Evolutionary conservation across 2,329 filamentous ascomycete genomes (phyloP).

Genomic region (Aspergillus pseudonomiae): DNA sequence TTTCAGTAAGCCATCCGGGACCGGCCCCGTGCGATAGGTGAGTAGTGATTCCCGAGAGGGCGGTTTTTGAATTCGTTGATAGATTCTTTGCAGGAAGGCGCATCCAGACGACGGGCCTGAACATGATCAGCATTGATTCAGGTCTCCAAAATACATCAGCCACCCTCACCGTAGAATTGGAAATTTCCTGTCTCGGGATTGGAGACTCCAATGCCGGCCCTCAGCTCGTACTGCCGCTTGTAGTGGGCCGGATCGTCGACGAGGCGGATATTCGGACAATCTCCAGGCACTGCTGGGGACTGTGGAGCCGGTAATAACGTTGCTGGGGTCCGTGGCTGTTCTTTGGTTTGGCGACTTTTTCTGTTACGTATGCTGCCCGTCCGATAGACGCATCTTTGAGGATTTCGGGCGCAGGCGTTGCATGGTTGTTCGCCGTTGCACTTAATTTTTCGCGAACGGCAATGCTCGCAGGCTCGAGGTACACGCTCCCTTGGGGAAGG

Average conservation of each 20-base stretch:
- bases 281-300: neutral
- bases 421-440: conserved; percentile 19
- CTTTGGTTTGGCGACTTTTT: conserved; percentile 11
- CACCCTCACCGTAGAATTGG: conserved; percentile 18
- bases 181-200: conserved; percentile 18
- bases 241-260: conserved; percentile 16
- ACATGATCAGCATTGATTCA: neutral
- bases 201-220: conserved; percentile 19
- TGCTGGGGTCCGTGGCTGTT: conserved; percentile 7
- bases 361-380: conserved; percentile 14
- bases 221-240: conserved; percentile 18
- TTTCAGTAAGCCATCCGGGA: conserved; percentile 15
- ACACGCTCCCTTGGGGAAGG: conserved; percentile 15
- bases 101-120: conserved; percentile 20
- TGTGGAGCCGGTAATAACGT: conserved; percentile 12
- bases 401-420: conserved; percentile 12
- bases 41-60: conserved; percentile 12
- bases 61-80: conserved; percentile 16
- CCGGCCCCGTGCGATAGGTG: conserved; percentile 7
- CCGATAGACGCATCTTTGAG: conserved; percentile 14
- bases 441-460: conserved; percentile 18
- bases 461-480: conserved; percentile 18
- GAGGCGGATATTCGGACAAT: conserved; percentile 2
- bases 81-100: conserved; percentile 19
- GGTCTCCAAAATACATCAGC: too few relatives aligned